A percentile compares a stretch with the other conserved stretches of the same genome.
Conservation (phyloP, 306 rosid genomes). For the Cucumis sativus region Cucumber_9930_V3 NC_026658.2:95501-96000, state of each 20-base stretch:
- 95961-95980: slow-evolving; percentile 59
- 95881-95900: slow-evolving; percentile 92
- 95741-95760: no score
- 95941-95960: slow-evolving; percentile 85
- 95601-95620: no score
- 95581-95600: no score
- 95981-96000: slow-evolving; percentile 62
- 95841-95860: slow-evolving; percentile 80
- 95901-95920: slow-evolving; percentile 69
- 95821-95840: slow-evolving; percentile 79
- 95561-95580: no score
- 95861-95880: slow-evolving; percentile 60
- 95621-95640: neutral
- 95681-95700: neutral
- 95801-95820: slow-evolving; percentile 50
- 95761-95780: neutral
- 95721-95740: neutral
- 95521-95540: no score
- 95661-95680: neutral
- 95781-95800: neutral
- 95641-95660: neutral
- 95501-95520: no score
- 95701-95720: neutral
- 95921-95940: slow-evolving; percentile 53
- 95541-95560: no score